These are phyloP conservation scores for Parafenestella ontariensis DNA, from an alignment of 2,329 filamentous ascomycete genomes.

Conservation along the genomic window DNA sequence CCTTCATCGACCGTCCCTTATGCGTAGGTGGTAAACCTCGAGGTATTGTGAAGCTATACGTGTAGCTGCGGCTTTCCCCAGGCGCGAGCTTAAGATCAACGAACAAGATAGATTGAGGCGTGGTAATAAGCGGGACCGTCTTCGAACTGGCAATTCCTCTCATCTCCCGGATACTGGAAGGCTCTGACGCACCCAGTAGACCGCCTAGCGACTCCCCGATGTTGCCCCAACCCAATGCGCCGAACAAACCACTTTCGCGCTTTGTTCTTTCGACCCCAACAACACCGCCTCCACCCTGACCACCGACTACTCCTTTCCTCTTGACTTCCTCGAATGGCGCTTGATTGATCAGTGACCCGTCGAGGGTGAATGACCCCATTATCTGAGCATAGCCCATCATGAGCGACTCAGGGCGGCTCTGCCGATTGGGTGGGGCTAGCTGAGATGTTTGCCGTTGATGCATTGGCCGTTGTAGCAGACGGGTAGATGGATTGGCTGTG, in stretches of 20 bases:
- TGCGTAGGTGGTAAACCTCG: slow-evolving; percentile 90
- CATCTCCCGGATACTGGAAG: slow-evolving; percentile 96
- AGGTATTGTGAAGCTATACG: slow-evolving; percentile 85
- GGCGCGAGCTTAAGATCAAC: slow-evolving; percentile 88
- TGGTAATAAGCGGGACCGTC: slow-evolving; percentile 89
- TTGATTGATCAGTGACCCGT: slow-evolving; percentile 89
- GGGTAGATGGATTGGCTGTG: slow-evolving; percentile 57
- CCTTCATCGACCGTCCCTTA: slow-evolving; percentile 91
- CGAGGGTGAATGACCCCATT: slow-evolving; percentile 87
- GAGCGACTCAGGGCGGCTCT: slow-evolving; percentile 71
- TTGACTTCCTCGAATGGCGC: slow-evolving; percentile 95
- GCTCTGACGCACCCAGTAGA: slow-evolving; percentile 82
- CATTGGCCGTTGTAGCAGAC: slow-evolving; percentile 53
- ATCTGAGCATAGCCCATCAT: slow-evolving; percentile 99
- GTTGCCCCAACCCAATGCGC: slow-evolving; percentile 84
- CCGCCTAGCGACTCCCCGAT: slow-evolving; percentile 89
- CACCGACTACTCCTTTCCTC: slow-evolving; percentile 86
- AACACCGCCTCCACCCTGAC: slow-evolving; percentile 81
- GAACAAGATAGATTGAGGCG: slow-evolving; percentile 93
- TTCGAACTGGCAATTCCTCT: slow-evolving; percentile 84
- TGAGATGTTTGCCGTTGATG: slow-evolving; percentile 43
- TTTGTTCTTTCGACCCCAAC: slow-evolving; percentile 79
- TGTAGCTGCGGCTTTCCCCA: slow-evolving; percentile 86
- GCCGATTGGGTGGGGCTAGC: slow-evolving; percentile 39
- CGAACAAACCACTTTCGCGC: slow-evolving; percentile 79